These are phyloP conservation scores for Strobilomyces confusus DNA, from an alignment of 768 basidiomycete species.

Conservation along the genomic window DNA sequence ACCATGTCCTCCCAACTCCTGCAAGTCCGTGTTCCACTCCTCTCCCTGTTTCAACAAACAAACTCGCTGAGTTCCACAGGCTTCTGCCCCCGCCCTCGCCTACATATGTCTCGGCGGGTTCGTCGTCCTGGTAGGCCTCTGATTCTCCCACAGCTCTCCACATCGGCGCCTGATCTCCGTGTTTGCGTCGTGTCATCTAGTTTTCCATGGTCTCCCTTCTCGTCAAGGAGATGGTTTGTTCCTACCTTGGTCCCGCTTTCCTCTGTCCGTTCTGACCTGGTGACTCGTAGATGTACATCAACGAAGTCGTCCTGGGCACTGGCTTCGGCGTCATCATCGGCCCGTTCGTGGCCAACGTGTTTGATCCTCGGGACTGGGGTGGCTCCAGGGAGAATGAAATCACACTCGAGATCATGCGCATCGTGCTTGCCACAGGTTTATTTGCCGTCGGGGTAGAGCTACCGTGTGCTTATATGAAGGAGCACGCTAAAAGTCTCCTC, in stretches of 20 bases:
- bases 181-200: constrained; percentile 32
- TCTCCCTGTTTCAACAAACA: constrained; percentile 1
- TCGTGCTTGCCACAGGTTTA: constrained; percentile 87
- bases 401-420: constrained; percentile 82
- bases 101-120: constrained; percentile 64
- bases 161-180: not conserved
- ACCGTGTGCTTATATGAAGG: constrained; percentile 76
- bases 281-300: constrained; percentile 72
- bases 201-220: constrained; percentile 83
- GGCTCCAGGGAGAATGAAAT: constrained; percentile 48
- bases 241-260: not conserved
- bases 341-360: constrained; percentile 65
- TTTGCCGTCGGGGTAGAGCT: constrained; percentile 96
- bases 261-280: not conserved
- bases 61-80: constrained; percentile 37
- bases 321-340: constrained; percentile 58
- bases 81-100: constrained; percentile 48
- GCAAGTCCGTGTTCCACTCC: constrained; percentile 21
- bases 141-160: not conserved
- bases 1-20: constrained; percentile 22
- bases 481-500: constrained; percentile 68
- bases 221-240: constrained; percentile 70
- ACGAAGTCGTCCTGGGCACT: constrained; percentile 92
- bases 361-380: constrained; percentile 81
- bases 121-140: constrained; percentile 40